These are phyloP conservation scores for Wickerhamiella brachini DNA, from an alignment of 805 yeast genomes.

Conservation along the genomic window DNA sequence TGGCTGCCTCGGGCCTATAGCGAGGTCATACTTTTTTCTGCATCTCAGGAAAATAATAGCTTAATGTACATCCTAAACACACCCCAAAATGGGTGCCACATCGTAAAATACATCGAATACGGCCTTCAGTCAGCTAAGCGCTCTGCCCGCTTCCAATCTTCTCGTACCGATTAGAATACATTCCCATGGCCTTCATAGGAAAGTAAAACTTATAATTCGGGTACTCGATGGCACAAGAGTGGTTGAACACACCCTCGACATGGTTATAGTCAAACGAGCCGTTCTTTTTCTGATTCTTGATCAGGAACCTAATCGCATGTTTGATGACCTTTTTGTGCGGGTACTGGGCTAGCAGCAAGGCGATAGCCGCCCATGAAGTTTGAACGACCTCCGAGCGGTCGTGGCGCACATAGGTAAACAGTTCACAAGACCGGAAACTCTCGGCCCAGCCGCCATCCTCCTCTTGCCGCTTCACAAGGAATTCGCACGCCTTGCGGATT, in stretches of 20 bases:
- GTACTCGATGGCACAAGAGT: constrained; percentile 86
- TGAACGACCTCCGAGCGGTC: constrained; percentile 61
- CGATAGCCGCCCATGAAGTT: constrained; percentile 86
- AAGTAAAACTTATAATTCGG: constrained; percentile 85
- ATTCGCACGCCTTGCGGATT: constrained; percentile 74
- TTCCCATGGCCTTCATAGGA: constrained; percentile 85
- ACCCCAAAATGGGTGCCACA: no score
- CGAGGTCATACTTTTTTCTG: background rate
- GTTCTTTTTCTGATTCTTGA: constrained; percentile 48
- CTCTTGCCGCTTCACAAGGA: constrained; percentile 58
- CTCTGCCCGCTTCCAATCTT: no score
- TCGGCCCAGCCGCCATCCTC: constrained; percentile 98
- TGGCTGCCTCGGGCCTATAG: background rate
- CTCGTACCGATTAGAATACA: constrained; percentile 30
- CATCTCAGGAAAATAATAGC: no score
- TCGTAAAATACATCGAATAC: no score
- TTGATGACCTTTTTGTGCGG: constrained; percentile 54
- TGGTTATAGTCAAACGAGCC: constrained; percentile 84
- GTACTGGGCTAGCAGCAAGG: constrained; percentile 63
- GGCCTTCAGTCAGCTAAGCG: no score
- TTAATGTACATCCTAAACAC: no score
- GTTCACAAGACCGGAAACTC: constrained; percentile 78
- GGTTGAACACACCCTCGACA: constrained; percentile 93
- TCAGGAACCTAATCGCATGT: constrained; percentile 47
- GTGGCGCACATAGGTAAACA: constrained; percentile 58